Base-by-base conservation (phyloP, 495 filamentous ascomycete species). In the Aspergillus mulundensis region DNA sequence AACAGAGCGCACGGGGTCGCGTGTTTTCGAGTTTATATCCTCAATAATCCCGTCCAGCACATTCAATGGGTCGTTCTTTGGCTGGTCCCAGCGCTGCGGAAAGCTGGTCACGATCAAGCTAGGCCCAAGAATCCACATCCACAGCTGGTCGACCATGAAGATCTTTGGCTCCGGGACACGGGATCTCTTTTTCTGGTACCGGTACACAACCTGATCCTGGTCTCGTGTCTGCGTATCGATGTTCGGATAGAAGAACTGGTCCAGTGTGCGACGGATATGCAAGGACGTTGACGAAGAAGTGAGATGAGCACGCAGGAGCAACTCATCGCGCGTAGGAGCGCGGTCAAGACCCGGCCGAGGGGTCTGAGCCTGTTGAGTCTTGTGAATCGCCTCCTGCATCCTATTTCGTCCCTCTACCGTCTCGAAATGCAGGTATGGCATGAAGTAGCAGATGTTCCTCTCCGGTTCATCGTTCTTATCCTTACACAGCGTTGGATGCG, bases 101-200 rank as follows among this genome's bases (percentile, higher is more conserved):
- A 89, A 89, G 39, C 80, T 76, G 1, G 86, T 88, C 25, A 89
- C 75, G 46, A 89, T 82, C 24, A 87, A 68, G 52, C 84, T 80
- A 55, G 81, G 77, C 2, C 87, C 85, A 7, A 88, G 62, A 19
- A 87, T 73, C 83, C 84, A 88, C 68, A 88, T 79, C 85, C 85
- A 89, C 7, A 88, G 70, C 62, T 88, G 85, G 61, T 88, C 86
- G 5, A 89, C 86, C 85, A 88, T 89, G 62, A 87, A 84, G 10
- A 89, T 80, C 59, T 88, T 88, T 1, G 78, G 77, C 46, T 86
- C 82, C n/a, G 71, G 61, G 1, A 67, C 20, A 62, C 68, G 30
- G 61, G 57, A 7, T 56, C 66, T 64, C 44, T 70, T 65, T 4
- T 70, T 74, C 57, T 77, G 81, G 61, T 87, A 88, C 5, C 86